A percentile compares a stretch with the other conserved stretches of the same genome.
phyloP scores from a whole-genome alignment of 2,329 filamentous ascomycete genomes.

The Lithohypha guttulata region DNA sequence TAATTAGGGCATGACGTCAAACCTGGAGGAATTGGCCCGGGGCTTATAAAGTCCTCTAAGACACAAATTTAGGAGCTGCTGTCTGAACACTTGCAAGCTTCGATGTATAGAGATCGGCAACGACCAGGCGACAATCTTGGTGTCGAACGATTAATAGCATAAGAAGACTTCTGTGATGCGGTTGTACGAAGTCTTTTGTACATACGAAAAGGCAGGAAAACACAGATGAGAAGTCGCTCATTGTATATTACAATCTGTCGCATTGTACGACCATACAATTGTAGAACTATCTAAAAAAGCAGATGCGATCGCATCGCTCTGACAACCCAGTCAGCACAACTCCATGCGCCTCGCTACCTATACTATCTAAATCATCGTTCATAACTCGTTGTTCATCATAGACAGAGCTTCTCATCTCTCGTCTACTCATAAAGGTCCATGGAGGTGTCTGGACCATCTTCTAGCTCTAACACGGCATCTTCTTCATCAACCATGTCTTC shows the following conservation, averaged over 20 bases:
- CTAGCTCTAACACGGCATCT: conserved; percentile 62
- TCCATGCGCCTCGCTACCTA: not conserved
- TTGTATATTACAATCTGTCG: not conserved
- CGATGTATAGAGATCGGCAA: too few species aligned
- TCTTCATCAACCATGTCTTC: conserved; percentile 68
- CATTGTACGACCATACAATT: not conserved
- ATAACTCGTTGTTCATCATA: conserved; percentile 3
- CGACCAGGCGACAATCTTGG: too few species aligned
- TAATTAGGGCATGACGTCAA: too few species aligned
- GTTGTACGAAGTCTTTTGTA: not conserved
- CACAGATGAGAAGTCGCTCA: not conserved
- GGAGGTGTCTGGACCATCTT: conserved; percentile 41
- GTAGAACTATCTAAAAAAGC: not conserved
- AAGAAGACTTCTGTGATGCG: too few species aligned
- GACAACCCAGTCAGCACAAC: not conserved
- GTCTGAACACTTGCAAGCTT: not conserved
- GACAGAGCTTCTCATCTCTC: not conserved
- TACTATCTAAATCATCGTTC: conserved; percentile 5
- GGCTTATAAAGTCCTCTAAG: too few species aligned
- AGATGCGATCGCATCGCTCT: not conserved
- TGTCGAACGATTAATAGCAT: too few species aligned
- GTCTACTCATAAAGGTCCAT: conserved; percentile 53
- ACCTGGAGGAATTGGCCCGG: too few species aligned
- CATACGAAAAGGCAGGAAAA: not conserved
- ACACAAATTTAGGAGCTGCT: not conserved